phyloP scores from a whole-genome alignment of 2,329 filamentous ascomycete species.

The Fusarium multiceps region DNA sequence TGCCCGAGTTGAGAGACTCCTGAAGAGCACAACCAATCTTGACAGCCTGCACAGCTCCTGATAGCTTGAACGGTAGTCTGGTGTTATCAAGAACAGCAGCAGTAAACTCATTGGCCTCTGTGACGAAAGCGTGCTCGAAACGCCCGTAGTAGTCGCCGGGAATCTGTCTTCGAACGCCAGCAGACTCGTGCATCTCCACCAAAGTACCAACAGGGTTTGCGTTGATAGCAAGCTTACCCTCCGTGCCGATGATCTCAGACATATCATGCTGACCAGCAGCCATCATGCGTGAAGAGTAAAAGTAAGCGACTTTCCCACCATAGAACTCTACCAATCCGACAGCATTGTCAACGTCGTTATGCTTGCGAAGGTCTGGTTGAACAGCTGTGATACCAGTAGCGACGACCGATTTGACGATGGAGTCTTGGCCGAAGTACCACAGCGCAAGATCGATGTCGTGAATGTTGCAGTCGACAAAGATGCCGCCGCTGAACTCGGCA shows the following conservation, averaged over 20 bases:
- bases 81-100: slow-evolving; percentile 67
- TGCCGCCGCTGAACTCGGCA: slow-evolving; percentile 72
- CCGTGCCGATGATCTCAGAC: slow-evolving; percentile 75
- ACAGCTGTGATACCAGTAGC: slow-evolving; percentile 50
- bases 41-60: slow-evolving; percentile 68
- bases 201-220: slow-evolving; percentile 65
- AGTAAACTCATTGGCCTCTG: slow-evolving; percentile 73
- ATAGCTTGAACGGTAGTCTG: slow-evolving; percentile 66
- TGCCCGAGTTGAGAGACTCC: slow-evolving; percentile 65
- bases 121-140: slow-evolving; percentile 72
- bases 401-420: slow-evolving; percentile 47
- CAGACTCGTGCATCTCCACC: slow-evolving; percentile 65
- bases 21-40: slow-evolving; percentile 71
- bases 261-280: slow-evolving; percentile 74
- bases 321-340: slow-evolving; percentile 73
- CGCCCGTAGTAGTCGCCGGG: slow-evolving; percentile 71
- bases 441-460: slow-evolving; percentile 68
- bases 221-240: slow-evolving; percentile 72
- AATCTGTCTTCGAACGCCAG: slow-evolving; percentile 66
- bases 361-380: slow-evolving; percentile 48
- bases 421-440: slow-evolving; percentile 51
- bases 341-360: slow-evolving; percentile 50
- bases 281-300: slow-evolving; percentile 76
- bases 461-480: slow-evolving; percentile 77
- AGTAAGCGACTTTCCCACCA: slow-evolving; percentile 71